phyloP scores from a whole-genome alignment of 257 asterid genomes.

The Nicotiana tabacum region DNA sequence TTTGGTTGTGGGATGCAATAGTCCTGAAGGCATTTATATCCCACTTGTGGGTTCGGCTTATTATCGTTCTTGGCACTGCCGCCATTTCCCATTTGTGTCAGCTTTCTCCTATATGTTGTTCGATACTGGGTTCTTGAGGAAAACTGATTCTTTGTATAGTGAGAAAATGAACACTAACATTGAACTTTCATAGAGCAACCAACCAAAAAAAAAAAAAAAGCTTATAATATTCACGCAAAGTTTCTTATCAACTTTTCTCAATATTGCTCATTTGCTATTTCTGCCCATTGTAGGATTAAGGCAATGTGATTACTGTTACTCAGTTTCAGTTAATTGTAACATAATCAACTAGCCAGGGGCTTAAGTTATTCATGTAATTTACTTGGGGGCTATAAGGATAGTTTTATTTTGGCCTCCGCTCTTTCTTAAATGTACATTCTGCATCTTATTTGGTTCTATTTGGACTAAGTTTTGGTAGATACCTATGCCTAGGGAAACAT shows the following conservation, averaged over 20 bases:
- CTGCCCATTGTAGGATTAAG: not conserved
- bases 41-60: slow-evolving; percentile 38
- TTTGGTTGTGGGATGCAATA: slow-evolving; percentile 55
- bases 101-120: slow-evolving; percentile 29
- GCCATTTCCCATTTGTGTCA: slow-evolving; percentile 14
- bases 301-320: not conserved
- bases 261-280: not conserved
- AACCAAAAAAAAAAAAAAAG: not conserved
- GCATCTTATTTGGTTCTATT: not conserved
- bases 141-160: slow-evolving; percentile 1
- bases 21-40: slow-evolving; percentile 40
- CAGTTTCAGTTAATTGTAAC: not conserved
- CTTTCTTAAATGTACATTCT: not conserved
- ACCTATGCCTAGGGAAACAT: not conserved
- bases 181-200: not conserved
- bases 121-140: slow-evolving; percentile 41
- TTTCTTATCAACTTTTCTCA: not conserved
- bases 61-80: slow-evolving; percentile 33
- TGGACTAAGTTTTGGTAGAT: not conserved
- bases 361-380: too few species aligned
- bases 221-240: not conserved
- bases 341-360: not conserved
- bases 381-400: too few species aligned
- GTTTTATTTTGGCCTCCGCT: not conserved
- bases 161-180: not conserved